Evolutionary conservation across 805 yeast genomes (phyloP).

Genomic region (Citeromyces matritensis): DNA sequence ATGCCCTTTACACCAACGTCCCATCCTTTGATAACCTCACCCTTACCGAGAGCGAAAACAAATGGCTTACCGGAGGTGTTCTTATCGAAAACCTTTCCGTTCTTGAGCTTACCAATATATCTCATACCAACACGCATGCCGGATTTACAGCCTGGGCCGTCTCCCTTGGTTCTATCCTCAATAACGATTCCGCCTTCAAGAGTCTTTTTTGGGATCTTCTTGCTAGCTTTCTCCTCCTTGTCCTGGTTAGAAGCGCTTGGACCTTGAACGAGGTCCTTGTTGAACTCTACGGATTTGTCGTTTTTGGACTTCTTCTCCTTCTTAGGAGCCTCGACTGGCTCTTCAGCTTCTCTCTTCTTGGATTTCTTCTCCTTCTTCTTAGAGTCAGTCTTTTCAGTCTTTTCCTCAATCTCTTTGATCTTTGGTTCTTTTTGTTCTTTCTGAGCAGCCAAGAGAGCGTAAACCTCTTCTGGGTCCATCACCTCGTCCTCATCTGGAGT

Average conservation of each 20-base stretch:
- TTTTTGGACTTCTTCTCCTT: constrained; percentile 21
- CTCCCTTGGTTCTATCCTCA: constrained; percentile 86
- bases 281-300: constrained; percentile 74
- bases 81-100: constrained; percentile 94
- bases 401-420: constrained; percentile 63
- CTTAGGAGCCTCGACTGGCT: constrained; percentile 8
- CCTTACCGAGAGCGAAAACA: constrained; percentile 79
- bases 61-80: constrained; percentile 97
- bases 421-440: constrained; percentile 52
- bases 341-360: constrained; percentile 4
- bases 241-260: constrained; percentile 33
- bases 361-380: constrained; percentile 14
- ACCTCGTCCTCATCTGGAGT: constrained; percentile 71
- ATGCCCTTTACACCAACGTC: constrained; percentile 97
- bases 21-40: constrained; percentile 98
- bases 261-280: constrained; percentile 86
- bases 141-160: constrained; percentile 76
- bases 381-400: constrained; percentile 22
- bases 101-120: constrained; percentile 93
- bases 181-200: constrained; percentile 85
- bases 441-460: constrained; percentile 64
- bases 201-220: constrained; percentile 59
- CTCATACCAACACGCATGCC: constrained; percentile 91
- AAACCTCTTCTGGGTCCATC: constrained; percentile 44
- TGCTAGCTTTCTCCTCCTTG: constrained; percentile 13